These are phyloP conservation scores for Ophiostoma quercus DNA, from an alignment of 2,329 filamentous ascomycete genomes.

Conservation along the genomic window DNA sequence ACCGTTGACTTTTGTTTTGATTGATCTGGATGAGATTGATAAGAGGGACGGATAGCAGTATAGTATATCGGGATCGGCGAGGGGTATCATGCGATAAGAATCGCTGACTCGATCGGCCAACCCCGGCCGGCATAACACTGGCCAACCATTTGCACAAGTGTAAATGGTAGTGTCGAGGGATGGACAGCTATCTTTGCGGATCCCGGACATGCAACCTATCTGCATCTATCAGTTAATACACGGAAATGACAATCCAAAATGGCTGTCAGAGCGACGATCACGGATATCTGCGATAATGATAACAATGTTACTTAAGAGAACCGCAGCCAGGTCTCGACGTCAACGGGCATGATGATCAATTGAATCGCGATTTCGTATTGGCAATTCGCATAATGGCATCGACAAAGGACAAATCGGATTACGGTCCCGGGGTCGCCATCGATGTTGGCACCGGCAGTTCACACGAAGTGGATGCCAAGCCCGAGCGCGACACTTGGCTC, in stretches of 20 bases:
- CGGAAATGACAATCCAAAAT: background rate
- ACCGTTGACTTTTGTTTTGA: background rate
- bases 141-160: background rate
- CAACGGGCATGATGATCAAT: too few relatives aligned
- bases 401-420: background rate
- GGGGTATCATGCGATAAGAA: background rate
- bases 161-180: background rate
- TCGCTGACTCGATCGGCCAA: background rate
- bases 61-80: background rate
- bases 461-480: background rate
- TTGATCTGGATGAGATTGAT: background rate
- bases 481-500: background rate
- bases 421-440: background rate
- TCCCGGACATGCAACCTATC: background rate
- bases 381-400: background rate
- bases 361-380: too few relatives aligned
- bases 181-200: background rate
- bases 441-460: background rate
- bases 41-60: background rate
- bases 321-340: background rate
- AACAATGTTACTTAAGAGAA: background rate
- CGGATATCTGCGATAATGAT: slow-evolving; percentile 1
- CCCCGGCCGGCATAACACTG: background rate
- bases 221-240: background rate
- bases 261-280: background rate